Evolutionary conservation across 2,329 filamentous ascomycete species (phyloP), one percentile per base, ranked within the genome.

Genomic region (Trichoderma aggressivum): DNA sequence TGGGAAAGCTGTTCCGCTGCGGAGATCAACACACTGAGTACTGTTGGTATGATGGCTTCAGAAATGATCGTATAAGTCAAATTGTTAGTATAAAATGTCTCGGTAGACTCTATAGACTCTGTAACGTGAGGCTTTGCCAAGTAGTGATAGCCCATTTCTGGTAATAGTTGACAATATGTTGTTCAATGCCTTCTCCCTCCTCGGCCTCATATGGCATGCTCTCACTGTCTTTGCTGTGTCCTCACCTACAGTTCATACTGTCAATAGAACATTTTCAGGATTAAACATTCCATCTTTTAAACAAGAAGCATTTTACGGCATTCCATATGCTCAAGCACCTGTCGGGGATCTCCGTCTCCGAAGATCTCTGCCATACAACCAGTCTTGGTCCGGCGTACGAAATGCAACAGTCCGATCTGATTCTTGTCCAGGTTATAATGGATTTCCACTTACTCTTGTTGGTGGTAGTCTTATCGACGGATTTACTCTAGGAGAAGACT

Each of bases 371-470:
- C 61, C 61, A 18, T 63, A 63, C 26, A 63, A 63, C 61, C 61
- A 63, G 24, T 50, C 61, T 50, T 63, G 61, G 61, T 63, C 61
- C 24, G 61, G 61, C 18, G 4, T 63, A 63, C 39, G 61, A 32
- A 63, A 63, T 50, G 61, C 61, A 32, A 63, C 61, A 50, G 61
- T 63, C 26, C 61, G 61, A 50, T 63, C 61, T 50, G 61, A 63
- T 12, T 63, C 61, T 16, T 63, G 61, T 21, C 61, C 61, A n/a
- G 61, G 61, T 0, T 63, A 50, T 32, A 63, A 63, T 11, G n/a
- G n/a, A 63, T 63, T 63, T 12, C 61, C 61, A 24, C 61, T 63
- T 10, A 2, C n/a, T 24, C 61, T 63, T 63, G 61, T 63, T 21
- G 61, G 61, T 21, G 61, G 61, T 24, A 63, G 61, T 6, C 61